A percentile compares a stretch with the other conserved stretches of the same genome.
Conservation (phyloP, 768 basidiomycete species). For the Suillus spraguei region DNA sequence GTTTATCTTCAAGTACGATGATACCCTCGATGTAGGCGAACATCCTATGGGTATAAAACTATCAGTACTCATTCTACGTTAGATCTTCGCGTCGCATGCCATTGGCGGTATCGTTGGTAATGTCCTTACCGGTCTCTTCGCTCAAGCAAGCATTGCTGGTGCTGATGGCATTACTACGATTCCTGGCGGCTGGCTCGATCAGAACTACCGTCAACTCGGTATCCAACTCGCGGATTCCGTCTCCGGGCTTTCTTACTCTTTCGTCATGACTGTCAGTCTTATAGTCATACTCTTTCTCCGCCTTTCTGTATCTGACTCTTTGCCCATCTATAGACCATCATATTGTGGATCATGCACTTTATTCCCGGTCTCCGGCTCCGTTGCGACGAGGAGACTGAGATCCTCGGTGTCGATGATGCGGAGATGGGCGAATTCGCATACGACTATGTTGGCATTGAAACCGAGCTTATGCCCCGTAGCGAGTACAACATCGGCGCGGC, state of each 20-base stretch:
- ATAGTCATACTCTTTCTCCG: not conserved
- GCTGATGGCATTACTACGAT: slow-evolving; percentile 74
- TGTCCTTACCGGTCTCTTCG: slow-evolving; percentile 86
- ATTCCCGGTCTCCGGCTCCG: slow-evolving; percentile 82
- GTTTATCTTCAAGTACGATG: slow-evolving; percentile 74
- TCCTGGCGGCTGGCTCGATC: slow-evolving; percentile 87
- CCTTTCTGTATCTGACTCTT: slow-evolving; percentile 1
- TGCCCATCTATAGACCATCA: slow-evolving; percentile 55
- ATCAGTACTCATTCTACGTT: not conserved
- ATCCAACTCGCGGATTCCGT: slow-evolving; percentile 81
- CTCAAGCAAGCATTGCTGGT: slow-evolving; percentile 74
- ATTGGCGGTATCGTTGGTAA: slow-evolving; percentile 83
- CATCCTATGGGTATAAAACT: not conserved
- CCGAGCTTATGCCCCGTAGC: slow-evolving; percentile 41
- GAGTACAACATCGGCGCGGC: slow-evolving; percentile 31
- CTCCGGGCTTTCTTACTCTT: slow-evolving; percentile 68
- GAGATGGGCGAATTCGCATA: slow-evolving; percentile 92
- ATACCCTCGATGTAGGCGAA: slow-evolving; percentile 71
- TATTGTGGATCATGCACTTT: slow-evolving; percentile 87
- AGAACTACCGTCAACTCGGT: slow-evolving; percentile 80
- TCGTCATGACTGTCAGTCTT: slow-evolving; percentile 69
- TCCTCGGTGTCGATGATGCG: slow-evolving; percentile 85
- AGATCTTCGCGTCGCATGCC: slow-evolving; percentile 90
- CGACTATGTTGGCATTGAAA: slow-evolving; percentile 80
- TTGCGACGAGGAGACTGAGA: slow-evolving; percentile 62